Evolutionary conservation across 495 filamentous ascomycete species (phyloP), one percentile per base, ranked within the genome.

Genomic region (Oidiodendron maius): DNA sequence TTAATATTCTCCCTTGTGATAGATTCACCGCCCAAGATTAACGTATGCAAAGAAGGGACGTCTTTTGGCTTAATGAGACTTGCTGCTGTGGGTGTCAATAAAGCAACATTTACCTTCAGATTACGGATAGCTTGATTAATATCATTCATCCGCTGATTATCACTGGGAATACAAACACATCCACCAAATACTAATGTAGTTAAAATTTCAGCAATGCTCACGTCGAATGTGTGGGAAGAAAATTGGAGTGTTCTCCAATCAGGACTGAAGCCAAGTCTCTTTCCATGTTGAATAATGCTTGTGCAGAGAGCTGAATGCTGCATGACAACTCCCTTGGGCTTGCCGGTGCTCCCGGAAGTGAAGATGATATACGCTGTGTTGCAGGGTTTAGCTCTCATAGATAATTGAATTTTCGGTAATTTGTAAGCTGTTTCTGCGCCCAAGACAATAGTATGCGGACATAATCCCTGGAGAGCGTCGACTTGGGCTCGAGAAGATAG

Each of bases 161-260:
- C 56, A 3, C 66, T 69, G 1, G 73, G 74, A 15, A 77, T 55
- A 48, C 73, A 76, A 21, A 77, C 62, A 50, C 69, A 72, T 17
- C 67, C 66, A 2, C 85, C 84, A 39, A 83, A 70, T 46, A 80
- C 78, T 1, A 87, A 58, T 0, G 87, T 80, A 55, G 89, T 91
- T 66, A 91, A 90, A 4, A 89, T 86, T 55, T 91, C 87, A 46
- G 89, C 89, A 0, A 91, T 76, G 1, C 83, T 89, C 3, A 90
- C 87, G 54, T 93, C 87, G 52, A 91, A 93, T 0, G 85, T 42
- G n/a, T 50, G 46, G 18, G 52, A 25, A 20, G 52, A 38, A 32
- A 50, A 50, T 18, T 55, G 40, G 26, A 55, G 39, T 2, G 40
- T 46, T 5, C 52, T 22, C 21, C 42, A 48, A 4, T 23, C 9